Evolutionary conservation across 176 grass and related monocot species (phyloP).

Genomic region (Eleusine coracana): DNA sequence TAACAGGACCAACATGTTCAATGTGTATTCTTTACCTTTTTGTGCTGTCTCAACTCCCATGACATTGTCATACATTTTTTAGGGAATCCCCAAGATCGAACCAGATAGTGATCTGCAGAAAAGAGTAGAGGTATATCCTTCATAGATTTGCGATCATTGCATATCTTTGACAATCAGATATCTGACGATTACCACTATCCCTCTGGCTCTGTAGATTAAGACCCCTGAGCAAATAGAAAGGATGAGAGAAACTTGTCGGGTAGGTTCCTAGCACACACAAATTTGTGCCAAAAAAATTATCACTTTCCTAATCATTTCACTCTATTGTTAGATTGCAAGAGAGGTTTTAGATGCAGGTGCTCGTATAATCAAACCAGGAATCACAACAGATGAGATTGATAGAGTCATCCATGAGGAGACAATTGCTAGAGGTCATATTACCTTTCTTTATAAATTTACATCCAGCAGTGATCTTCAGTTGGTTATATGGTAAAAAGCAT

Average conservation of each 20-base stretch:
- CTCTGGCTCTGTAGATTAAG: slow-evolving; percentile 76
- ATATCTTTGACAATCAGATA: slow-evolving; percentile 17
- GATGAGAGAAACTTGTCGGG: slow-evolving; percentile 97
- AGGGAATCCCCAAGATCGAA: slow-evolving; percentile 96
- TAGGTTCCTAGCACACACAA: slow-evolving; percentile 48
- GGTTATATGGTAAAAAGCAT: slow-evolving; percentile 4
- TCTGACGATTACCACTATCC: slow-evolving; percentile 29
- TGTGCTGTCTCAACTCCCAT: slow-evolving; percentile 29
- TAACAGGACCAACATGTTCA: background rate
- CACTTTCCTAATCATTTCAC: slow-evolving; percentile 14
- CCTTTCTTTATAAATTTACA: slow-evolving; percentile 26
- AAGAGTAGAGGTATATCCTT: slow-evolving; percentile 84
- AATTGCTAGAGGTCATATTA: slow-evolving; percentile 73
- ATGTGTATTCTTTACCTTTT: slow-evolving; percentile 4
- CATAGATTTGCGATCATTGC: slow-evolving; percentile 5
- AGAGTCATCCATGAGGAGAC: slow-evolving; percentile 91
- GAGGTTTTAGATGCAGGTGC: slow-evolving; percentile 94
- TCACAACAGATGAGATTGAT: slow-evolving; percentile 99
- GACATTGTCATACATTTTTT: slow-evolving; percentile 34
- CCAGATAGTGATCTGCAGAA: slow-evolving; percentile 89
- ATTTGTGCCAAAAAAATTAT: slow-evolving; percentile 6
- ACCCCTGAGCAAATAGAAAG: slow-evolving; percentile 87
- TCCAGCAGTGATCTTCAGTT: slow-evolving; percentile 21
- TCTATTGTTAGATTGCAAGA: slow-evolving; percentile 76
- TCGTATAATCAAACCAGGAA: slow-evolving; percentile 81